These are phyloP conservation scores for Sugiyamaella novakii DNA, from an alignment of 1,139 yeast species.

Conservation along the genomic window DNA sequence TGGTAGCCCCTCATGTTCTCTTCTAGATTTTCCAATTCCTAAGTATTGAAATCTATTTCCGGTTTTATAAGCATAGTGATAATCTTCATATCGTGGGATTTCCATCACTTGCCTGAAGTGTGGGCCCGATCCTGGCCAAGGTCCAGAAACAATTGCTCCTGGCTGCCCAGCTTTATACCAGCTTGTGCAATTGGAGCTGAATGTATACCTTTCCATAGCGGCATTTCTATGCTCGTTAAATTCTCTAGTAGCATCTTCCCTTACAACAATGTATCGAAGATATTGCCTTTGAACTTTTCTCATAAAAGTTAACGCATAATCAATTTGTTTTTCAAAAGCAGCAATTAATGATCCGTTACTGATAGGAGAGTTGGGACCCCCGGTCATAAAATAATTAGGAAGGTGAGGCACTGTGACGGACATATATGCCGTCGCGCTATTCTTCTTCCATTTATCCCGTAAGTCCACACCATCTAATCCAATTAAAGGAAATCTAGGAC, in stretches of 20 bases:
- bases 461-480: conserved; percentile 16
- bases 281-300: conserved; percentile 29
- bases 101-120: conserved; percentile 26
- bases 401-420: conserved; percentile 32
- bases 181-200: conserved; percentile 26
- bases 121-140: conserved; percentile 35
- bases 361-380: conserved; percentile 31
- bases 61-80: conserved; percentile 17
- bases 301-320: conserved; percentile 29
- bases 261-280: conserved; percentile 28
- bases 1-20: background rate
- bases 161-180: conserved; percentile 30
- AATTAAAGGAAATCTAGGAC: conserved; percentile 31
- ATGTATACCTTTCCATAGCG: conserved; percentile 28
- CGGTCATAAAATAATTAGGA: conserved; percentile 31
- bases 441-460: conserved; percentile 1
- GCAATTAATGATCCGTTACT: conserved; percentile 26
- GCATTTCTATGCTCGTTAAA: conserved; percentile 25
- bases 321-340: conserved; percentile 25
- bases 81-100: conserved; percentile 34
- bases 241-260: conserved; percentile 26
- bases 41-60: conserved; percentile 1
- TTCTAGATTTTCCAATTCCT: background rate
- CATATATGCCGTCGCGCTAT: conserved; percentile 26
- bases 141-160: conserved; percentile 25